phyloP scores from a whole-genome alignment of 768 basidiomycete genomes.

The Tylopilus intermedius region DNA sequence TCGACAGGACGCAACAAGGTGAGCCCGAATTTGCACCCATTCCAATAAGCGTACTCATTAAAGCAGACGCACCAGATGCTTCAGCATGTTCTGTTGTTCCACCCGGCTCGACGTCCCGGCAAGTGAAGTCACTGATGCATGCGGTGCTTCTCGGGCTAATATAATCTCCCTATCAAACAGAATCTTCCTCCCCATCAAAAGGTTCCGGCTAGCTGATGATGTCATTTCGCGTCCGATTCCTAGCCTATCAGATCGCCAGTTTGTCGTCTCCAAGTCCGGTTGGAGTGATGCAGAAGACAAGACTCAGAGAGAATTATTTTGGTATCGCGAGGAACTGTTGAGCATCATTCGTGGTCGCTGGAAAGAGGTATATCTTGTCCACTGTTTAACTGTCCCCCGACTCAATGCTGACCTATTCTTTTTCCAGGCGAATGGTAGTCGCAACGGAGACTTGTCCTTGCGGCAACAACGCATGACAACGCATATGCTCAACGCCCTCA shows the following conservation, averaged over 20 bases:
- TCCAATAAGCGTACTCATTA: conserved; percentile 1
- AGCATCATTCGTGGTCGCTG: conserved; percentile 64
- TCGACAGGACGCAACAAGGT: conserved; percentile 67
- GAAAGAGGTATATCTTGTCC: conserved; percentile 62
- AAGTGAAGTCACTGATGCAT: conserved; percentile 16
- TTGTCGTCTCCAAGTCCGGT: conserved; percentile 74
- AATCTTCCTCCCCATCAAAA: conserved; percentile 67
- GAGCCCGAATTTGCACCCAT: conserved; percentile 7
- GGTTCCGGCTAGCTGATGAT: conserved; percentile 57
- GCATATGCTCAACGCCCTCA: conserved; percentile 74
- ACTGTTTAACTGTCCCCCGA: background rate
- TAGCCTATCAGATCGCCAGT: conserved; percentile 82
- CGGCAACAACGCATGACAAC: conserved; percentile 72
- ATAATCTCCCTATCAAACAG: conserved; percentile 31
- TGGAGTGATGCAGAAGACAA: conserved; percentile 56
- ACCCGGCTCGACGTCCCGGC: conserved; percentile 85
- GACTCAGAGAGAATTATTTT: conserved; percentile 79
- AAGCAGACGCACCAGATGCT: conserved; percentile 37
- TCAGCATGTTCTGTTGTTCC: conserved; percentile 61
- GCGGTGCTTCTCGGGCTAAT: conserved; percentile 4
- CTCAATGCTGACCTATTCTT: conserved; percentile 1
- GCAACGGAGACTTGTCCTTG: conserved; percentile 73
- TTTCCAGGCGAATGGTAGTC: conserved; percentile 67
- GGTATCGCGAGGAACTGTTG: conserved; percentile 91
- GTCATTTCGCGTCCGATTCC: conserved; percentile 69